phyloP scores from a whole-genome alignment of 2,329 filamentous ascomycete species.

The Fusarium sp. region DNA sequence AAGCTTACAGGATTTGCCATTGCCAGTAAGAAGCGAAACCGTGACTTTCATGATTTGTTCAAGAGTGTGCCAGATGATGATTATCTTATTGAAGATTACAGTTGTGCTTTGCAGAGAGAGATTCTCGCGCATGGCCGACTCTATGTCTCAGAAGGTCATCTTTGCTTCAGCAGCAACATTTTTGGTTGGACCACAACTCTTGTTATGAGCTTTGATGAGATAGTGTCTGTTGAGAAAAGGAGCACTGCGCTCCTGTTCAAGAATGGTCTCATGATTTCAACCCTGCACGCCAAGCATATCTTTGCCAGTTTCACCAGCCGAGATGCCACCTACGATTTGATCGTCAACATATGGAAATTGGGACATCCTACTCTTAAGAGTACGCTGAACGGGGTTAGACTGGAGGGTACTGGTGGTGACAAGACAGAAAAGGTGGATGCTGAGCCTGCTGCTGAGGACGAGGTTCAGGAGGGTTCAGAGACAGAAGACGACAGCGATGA shows the following conservation, averaged over 20 bases:
- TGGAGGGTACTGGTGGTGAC: conserved; percentile 86
- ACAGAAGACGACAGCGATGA: conserved; percentile 74
- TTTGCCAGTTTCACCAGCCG: conserved; percentile 96
- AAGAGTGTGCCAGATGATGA: conserved; percentile 98
- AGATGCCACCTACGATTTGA: conserved; percentile 95
- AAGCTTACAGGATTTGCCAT: conserved; percentile 96
- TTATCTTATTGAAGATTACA: conserved; percentile 98
- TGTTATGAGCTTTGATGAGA: conserved; percentile 98
- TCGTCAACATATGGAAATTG: conserved; percentile 98
- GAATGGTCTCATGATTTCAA: conserved; percentile 97
- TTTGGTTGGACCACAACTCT: conserved; percentile 97
- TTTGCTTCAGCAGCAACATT: conserved; percentile 99
- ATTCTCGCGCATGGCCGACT: conserved; percentile 93
- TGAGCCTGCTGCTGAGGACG: conserved; percentile 54
- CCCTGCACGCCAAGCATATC: conserved; percentile 92
- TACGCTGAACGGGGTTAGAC: conserved; percentile 86
- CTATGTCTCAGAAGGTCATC: conserved; percentile 96
- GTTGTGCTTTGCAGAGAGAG: conserved; percentile 93
- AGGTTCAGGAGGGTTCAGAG: conserved; percentile 66
- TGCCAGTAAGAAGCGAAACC: conserved; percentile 94
- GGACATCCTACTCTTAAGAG: conserved; percentile 93
- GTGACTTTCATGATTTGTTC: conserved; percentile 93
- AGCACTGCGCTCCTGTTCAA: conserved; percentile 96
- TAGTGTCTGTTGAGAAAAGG: conserved; percentile 96
- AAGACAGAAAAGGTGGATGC: conserved; percentile 87